Evolutionary conservation across 2,329 filamentous ascomycete genomes (phyloP), one percentile per base, ranked within the genome.

Genomic region (Lasiodiplodia hormozganensis): DNA sequence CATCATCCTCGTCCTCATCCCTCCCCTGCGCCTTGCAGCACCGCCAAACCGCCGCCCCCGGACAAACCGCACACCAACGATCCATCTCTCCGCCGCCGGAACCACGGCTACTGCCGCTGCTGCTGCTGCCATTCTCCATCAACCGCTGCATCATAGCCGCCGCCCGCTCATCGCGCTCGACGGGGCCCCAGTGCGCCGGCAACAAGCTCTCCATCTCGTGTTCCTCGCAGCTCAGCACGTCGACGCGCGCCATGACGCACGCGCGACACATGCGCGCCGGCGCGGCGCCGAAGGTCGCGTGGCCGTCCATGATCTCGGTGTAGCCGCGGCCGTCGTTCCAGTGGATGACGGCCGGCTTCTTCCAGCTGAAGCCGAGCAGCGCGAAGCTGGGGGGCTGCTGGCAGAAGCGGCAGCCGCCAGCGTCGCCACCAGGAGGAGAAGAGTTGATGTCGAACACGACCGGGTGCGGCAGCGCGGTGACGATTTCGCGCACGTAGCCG

Each of bases 401-500:
- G 69, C 83, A 85, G 74, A 81, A 85, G 69, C 80, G 76, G 70
- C 83, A 85, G 1, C 28, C 6, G 28, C 28, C 6, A 7, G 3
- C 28, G 28, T 7, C 28, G 23, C 74, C 72, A 1, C 65, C 54
- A 5, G 54, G 3, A 25, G 3, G 3, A 25, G 25, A 8, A 18
- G 18, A 31, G 31, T 23, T 6, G 25, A 71, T 57, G 8, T 73
- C 68, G 67, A 83, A 83, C 3, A 70, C 47, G 14, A 84, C 77
- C 0, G 82, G 82, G 58, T 83, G 81, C 0, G 80, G 76, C 60
- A 81, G 80, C 1, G 74, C 78, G 1, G 82, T 84, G 2, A 69
- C 69, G 53, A 83, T 77, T 36, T 72, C 76, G 8, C 71, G 75
- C 18, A 76, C 60, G 14, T 67, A 47, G 1, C 78, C 78, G 14